Evolutionary conservation across 306 rosid genomes (phyloP), one percentile per base, ranked within the genome.

Genomic region (Echinosophora koreensis): DNA sequence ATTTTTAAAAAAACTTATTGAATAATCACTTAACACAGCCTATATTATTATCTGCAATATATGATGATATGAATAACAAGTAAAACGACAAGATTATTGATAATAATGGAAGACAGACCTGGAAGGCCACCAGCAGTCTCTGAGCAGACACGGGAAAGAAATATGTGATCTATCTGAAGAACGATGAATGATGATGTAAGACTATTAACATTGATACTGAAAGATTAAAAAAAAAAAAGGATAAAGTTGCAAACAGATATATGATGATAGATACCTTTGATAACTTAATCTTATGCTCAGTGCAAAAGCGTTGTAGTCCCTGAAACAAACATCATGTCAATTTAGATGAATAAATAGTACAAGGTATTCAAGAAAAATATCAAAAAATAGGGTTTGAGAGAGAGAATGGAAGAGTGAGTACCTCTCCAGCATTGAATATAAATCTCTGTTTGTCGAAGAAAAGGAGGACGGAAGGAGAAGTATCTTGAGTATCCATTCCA

Each of bases 101-200:
- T 22, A 73, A 61, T 42, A 66, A 14, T 34, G 47, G 64, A 80
- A 74, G 52, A 80, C 92, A 61, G 37, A 92, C 98, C 97, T 85
- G 97, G 97, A 80, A 92, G 94, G 50, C 98, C 98, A 47, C 97
- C 96, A 0, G 97, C 97, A 64, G 98, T 95, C 92, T 92, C 92
- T 4, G 97, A 95, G 81, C 93, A 90, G 73, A 95, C 97, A 15
- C 96, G 97, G 64, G 97, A 89, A 62, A 95, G 93, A 82, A 95
- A 92, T 79, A 95, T 92, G 81, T 95, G 95, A 80, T 95, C 95
- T 69, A 95, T 88, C 98, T 92, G 86, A 64, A 82, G 71, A 80
- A 73, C 83, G 11, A 81, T 41, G 58, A 71, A 71, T 56, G 41
- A 69, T 4, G 63, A 2, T 2, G 18, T 57, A 41, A 66, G 63